Conservation (phyloP, 2,329 filamentous ascomycete species). For the Fusarium cyanostomum region DNA sequence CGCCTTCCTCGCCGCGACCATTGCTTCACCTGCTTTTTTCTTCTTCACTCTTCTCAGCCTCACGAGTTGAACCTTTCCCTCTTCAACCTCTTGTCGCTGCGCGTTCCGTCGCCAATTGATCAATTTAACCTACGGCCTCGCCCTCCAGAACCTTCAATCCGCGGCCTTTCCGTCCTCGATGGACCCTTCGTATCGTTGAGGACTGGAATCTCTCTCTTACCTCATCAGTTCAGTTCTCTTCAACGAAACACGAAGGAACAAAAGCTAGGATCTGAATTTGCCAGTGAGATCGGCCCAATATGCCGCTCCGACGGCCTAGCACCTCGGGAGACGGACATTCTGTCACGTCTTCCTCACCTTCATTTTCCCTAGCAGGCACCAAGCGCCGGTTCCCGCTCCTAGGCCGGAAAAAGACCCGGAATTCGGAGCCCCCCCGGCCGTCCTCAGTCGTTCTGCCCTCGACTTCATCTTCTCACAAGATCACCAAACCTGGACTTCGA, state of each 20-base stretch:
- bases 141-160: conserved; percentile 6
- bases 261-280: background rate
- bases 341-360: conserved; percentile 33
- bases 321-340: conserved; percentile 40
- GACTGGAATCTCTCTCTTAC: conserved; percentile 14
- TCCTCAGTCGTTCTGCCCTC: conserved; percentile 29
- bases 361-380: conserved; percentile 39
- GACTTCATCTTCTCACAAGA: conserved; percentile 14
- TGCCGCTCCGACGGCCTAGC: conserved; percentile 42
- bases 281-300: conserved; percentile 24
- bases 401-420: conserved; percentile 40
- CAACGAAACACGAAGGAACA: background rate
- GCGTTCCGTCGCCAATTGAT: conserved; percentile 9
- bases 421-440: conserved; percentile 35
- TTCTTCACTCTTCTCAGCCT: conserved; percentile 18
- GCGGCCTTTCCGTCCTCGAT: conserved; percentile 19
- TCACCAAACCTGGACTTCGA: conserved; percentile 45
- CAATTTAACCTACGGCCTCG: background rate
- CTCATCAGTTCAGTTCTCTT: conserved; percentile 4
- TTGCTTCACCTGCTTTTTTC: conserved; percentile 19
- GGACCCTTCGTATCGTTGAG: conserved; percentile 33
- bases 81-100: conserved; percentile 14
- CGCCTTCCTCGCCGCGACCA: conserved; percentile 24
- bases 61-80: conserved; percentile 16
- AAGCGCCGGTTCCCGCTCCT: conserved; percentile 47